Evolutionary conservation across 345 rosid species (phyloP), one percentile per base, ranked within the genome.

Genomic region (Aquilaria yunnanensis): DNA sequence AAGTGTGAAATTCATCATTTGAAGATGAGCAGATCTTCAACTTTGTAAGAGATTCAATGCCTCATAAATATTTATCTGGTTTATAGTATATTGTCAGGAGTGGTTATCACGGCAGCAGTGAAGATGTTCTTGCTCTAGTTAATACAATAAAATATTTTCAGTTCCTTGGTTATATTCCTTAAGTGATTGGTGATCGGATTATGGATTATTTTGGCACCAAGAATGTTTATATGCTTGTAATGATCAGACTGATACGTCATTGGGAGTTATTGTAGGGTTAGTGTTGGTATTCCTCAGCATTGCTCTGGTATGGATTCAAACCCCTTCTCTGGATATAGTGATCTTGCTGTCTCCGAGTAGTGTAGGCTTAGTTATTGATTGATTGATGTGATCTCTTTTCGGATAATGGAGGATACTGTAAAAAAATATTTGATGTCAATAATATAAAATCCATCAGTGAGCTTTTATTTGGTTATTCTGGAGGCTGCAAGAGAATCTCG

Each of bases 261-360:
- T 78, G 79, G 75, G 82, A 74, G 78, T 70, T 79, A 64, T 81
- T 81, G 85, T 80, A 81, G 84, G 85, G 75, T 79, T 85, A 81
- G 84, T 77, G 62, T 80, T 48, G 83, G 79, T 77, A 73, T 70
- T 68, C 72, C 75, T 72, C 83, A 61, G 77, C 88, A 64, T 66
- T 68, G 64, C 76, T 60, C 77, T 78, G 85, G 85, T 81, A 86
- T 81, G 89, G 78, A 66, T 78, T 83, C 73, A 61, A 70, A 55
- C 65, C 76, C 75, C 71, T 69, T 51, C 66, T 72, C 65, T 79
- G 68, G 67, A 65, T 66, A 53, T 65, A 60, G 61, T 69, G 48
- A 63, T 77, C 63, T 66, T 71, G 43, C 43, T 37, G 8, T 5
- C 43, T 23, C 43, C 43, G 8, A 37, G 8, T 37, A 37, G 5